Percentiles rank a stretch among this genome's conserved stretches.
Evolutionary conservation across 2,329 filamentous ascomycete genomes (phyloP).

Genomic region (Aspergillus arachidicola): DNA sequence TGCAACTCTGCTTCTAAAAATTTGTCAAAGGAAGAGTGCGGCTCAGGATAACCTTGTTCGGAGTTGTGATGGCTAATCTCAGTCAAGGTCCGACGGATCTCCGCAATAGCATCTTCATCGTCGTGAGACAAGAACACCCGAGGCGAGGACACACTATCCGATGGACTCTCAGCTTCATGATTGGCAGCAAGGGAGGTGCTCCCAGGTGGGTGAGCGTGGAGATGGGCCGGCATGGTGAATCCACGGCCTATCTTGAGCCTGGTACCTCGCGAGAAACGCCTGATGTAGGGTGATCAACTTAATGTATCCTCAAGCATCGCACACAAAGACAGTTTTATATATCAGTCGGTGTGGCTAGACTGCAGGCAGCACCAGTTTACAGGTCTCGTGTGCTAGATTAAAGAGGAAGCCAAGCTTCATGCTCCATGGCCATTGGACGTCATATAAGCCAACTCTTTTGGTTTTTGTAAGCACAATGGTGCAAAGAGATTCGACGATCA

Average conservation of each 20-base stretch:
- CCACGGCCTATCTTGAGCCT: slow-evolving; percentile 4
- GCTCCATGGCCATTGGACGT: neutral
- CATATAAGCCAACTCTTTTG: neutral
- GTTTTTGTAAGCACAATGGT: neutral
- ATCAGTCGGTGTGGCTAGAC: neutral
- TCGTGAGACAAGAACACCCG: slow-evolving; percentile 32
- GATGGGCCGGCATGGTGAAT: slow-evolving; percentile 30
- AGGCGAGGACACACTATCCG: slow-evolving; percentile 17
- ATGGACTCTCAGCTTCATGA: slow-evolving; percentile 18
- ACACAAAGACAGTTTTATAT: neutral
- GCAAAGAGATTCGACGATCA: neutral
- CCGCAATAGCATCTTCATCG: slow-evolving; percentile 34
- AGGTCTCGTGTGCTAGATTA: slow-evolving; percentile 11
- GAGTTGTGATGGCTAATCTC: slow-evolving; percentile 15
- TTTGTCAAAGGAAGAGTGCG: slow-evolving; percentile 65
- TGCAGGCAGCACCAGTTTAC: neutral
- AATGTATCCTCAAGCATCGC: neutral
- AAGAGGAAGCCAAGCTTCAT: slow-evolving; percentile 25
- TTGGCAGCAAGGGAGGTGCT: slow-evolving; percentile 22
- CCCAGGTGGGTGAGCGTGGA: slow-evolving; percentile 26
- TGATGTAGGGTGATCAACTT: neutral
- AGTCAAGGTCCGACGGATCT: slow-evolving; percentile 36
- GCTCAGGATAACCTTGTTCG: slow-evolving; percentile 29
- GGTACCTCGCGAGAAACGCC: neutral
- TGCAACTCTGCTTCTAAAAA: slow-evolving; percentile 74